Evolutionary conservation across 2,329 filamentous ascomycete species (phyloP).

Genomic region (Pseudogymnoascus sp.): DNA sequence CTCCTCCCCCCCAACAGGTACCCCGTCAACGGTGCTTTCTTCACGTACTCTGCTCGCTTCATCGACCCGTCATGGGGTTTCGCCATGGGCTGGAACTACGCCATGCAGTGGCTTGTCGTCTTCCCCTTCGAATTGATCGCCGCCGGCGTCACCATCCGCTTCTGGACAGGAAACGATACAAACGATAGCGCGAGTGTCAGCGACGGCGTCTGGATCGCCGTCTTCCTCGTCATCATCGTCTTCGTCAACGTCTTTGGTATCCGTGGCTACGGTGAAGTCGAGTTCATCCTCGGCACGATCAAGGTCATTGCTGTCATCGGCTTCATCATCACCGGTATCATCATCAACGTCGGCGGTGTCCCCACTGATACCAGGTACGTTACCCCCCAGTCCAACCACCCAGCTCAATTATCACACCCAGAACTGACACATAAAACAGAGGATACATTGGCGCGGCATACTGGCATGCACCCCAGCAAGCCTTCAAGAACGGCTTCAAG

Average conservation of each 20-base stretch:
- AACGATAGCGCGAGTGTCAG: conserved; percentile 31
- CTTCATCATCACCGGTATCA: conserved; percentile 56
- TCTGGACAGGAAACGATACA: conserved; percentile 37
- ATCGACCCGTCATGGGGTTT: conserved; percentile 48
- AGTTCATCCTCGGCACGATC: conserved; percentile 48
- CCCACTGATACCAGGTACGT: conserved; percentile 21
- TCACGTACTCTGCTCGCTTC: conserved; percentile 52
- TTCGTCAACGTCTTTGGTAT: conserved; percentile 48
- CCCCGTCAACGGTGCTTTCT: conserved; percentile 55
- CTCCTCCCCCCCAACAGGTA: conserved; percentile 29
- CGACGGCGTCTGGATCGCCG: conserved; percentile 46
- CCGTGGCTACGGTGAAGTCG: conserved; percentile 46
- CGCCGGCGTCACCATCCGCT: conserved; percentile 44
- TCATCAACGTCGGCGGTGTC: conserved; percentile 50
- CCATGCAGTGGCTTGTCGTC: conserved; percentile 40
- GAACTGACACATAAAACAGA: not conserved
- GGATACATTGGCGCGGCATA: conserved; percentile 53
- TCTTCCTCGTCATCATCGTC: conserved; percentile 44
- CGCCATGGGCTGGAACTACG: conserved; percentile 46
- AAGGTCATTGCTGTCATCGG: conserved; percentile 52
- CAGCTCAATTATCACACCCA: not conserved
- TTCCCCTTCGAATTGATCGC: conserved; percentile 47
- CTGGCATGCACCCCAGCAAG: conserved; percentile 47
- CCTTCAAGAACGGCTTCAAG: conserved; percentile 51
- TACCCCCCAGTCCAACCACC: not conserved